phyloP scores from a whole-genome alignment of 2,329 filamentous ascomycete species.

The Fusarium veterinarium region DNA sequence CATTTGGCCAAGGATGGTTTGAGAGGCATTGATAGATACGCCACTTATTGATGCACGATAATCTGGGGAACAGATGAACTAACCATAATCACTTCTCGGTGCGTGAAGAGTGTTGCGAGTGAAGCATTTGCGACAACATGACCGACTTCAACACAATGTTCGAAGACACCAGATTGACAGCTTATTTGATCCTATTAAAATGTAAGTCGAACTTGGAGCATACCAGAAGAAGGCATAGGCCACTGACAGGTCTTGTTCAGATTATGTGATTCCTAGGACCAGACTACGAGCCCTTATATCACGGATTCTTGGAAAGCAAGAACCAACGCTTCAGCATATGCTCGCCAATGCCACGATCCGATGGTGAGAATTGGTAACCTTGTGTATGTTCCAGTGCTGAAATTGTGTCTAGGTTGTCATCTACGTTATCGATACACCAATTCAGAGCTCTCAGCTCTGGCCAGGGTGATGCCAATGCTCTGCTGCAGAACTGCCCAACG shows the following conservation, averaged over 20 bases:
- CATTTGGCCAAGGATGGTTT: neutral
- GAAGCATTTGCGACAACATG: neutral
- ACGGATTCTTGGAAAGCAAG: neutral
- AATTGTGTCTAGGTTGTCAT: neutral
- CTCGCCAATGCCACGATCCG: neutral
- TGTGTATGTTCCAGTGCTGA: accelerated
- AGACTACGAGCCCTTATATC: neutral
- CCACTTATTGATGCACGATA: neutral
- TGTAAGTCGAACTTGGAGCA: neutral
- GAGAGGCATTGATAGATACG: neutral
- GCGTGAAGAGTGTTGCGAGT: accelerated
- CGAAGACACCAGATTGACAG: neutral
- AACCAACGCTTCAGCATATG: neutral
- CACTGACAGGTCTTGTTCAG: neutral
- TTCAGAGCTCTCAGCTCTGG: neutral
- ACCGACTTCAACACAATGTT: neutral
- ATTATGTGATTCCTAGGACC: neutral
- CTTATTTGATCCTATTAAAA: neutral
- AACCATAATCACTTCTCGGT: neutral
- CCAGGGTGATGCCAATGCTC: neutral
- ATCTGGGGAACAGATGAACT: neutral
- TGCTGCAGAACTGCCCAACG: neutral
- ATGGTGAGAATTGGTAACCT: neutral
- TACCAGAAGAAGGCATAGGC: neutral
- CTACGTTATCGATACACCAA: neutral